A percentile compares a stretch with the other conserved stretches of the same genome.
Evolutionary conservation across 305 asterid genomes (phyloP).

Genomic region (Ilex paraguariensis): DNA sequence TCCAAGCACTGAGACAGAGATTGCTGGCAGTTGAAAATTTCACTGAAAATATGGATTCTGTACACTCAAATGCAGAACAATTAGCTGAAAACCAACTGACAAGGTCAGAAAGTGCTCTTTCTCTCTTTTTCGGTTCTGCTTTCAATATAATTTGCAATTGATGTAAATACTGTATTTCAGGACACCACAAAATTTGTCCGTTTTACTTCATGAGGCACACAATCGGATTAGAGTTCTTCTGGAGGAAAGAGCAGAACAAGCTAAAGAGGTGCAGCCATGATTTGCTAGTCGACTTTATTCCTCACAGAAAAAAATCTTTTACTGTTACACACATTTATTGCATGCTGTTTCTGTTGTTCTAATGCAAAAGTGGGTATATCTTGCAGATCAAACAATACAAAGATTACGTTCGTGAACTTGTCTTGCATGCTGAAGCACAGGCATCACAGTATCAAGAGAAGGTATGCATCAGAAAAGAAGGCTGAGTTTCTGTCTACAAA

Average conservation of each 20-base stretch:
- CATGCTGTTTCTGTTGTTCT: too few species aligned
- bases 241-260: slow-evolving; percentile 61
- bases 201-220: slow-evolving; percentile 45
- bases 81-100: slow-evolving; percentile 33
- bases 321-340: too few species aligned
- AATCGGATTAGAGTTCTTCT: slow-evolving; percentile 51
- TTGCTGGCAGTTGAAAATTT: slow-evolving; percentile 61
- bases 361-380: slow-evolving; percentile 1
- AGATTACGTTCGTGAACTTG: slow-evolving; percentile 67
- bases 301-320: too few species aligned
- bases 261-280: slow-evolving; percentile 44
- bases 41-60: slow-evolving; percentile 48
- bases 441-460: slow-evolving; percentile 80
- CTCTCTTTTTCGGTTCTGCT: too few species aligned
- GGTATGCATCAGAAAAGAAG: slow-evolving; percentile 28
- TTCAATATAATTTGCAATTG: too few species aligned
- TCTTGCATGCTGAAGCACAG: slow-evolving; percentile 88
- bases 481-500: too few species aligned
- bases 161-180: slow-evolving; percentile 20
- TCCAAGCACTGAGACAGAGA: slow-evolving; percentile 64
- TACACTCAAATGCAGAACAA: slow-evolving; percentile 32
- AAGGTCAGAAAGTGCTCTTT: slow-evolving; percentile 34
- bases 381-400: slow-evolving; percentile 65
- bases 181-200: slow-evolving; percentile 37
- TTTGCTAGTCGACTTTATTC: too few species aligned